Evolutionary conservation across 495 filamentous ascomycete species (phyloP), one percentile per base, ranked within the genome.

Genomic region (Penicillium waksmanii): DNA sequence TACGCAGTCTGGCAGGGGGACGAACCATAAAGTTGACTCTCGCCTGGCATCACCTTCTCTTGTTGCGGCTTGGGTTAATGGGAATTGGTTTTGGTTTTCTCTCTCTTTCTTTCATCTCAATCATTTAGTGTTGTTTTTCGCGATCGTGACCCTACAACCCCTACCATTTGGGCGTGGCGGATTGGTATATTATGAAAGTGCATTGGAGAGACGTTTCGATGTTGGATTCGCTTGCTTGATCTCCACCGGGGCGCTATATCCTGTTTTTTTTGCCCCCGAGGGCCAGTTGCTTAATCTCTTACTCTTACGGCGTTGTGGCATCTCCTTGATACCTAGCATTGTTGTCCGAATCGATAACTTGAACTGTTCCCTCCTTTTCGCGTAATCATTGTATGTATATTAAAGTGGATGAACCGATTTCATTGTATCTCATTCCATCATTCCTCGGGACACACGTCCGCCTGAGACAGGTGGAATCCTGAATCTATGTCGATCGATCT

Each of bases 251-350:
- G 18, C 17, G 34, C 27, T 33, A 40, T 53, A 21, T 33, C 31
- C n/a, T 51, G 31, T 51, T 42, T 54, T 50, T 46, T 51, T 38
- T n/a, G n/a, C n/a, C n/a, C n/a, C n/a, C 27, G 43, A 36, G 18
- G 31, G 53, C 42, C 48, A 46, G 27, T 57, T 57, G 53, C 53
- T 64, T 57, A 58, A 65, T 61, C 23, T 52, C 44, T 17, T 19
- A 17, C 17, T 53, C 47, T 54, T 35, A 31, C 13, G 59, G 65
- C 56, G 61, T 59, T 65, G n/a, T 57, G 54, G 59, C 48, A 58
- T 61, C 50, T 59, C n/a, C 18, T 64, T 64, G 56, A 67, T 66
- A 69, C 64, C 61, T 67, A 67, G 55, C 50, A 64, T 59, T 56
- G 23, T 47, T 53, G 17, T 53, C 34, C 12, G 23, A 54, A 58